Evolutionary conservation across 2,329 filamentous ascomycete species (phyloP).

Genomic region (Paecilomyces formosus): DNA sequence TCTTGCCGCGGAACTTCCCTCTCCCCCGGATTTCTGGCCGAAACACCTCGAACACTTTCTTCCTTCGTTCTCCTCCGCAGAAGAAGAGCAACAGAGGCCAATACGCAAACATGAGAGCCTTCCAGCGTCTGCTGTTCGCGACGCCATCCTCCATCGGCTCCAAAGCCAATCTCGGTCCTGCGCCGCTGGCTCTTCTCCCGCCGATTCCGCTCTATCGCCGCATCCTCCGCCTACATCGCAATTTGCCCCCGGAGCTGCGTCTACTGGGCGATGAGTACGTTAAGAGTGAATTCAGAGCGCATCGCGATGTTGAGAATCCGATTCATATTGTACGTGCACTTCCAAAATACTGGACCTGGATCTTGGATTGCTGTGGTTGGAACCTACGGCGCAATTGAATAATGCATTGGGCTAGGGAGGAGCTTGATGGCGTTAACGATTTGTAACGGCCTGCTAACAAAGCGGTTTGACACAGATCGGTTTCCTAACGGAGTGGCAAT

Average conservation of each 20-base stretch:
- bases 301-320: conserved; percentile 78
- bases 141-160: conserved; percentile 32
- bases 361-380: background rate
- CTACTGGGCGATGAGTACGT: conserved; percentile 86
- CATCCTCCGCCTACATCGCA: conserved; percentile 77
- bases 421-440: no score
- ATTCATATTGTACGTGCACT: conserved; percentile 66
- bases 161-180: conserved; percentile 34
- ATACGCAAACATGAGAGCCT: conserved; percentile 25
- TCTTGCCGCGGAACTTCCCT: background rate
- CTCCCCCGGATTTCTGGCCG: background rate
- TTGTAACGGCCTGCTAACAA: background rate
- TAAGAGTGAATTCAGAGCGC: conserved; percentile 84
- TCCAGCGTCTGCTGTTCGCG: conserved; percentile 32
- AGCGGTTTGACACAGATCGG: conserved; percentile 58
- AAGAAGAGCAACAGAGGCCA: background rate
- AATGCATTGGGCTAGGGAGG: background rate
- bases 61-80: background rate
- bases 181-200: conserved; percentile 65
- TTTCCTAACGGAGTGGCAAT: conserved; percentile 93
- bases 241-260: conserved; percentile 65
- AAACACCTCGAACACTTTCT: background rate
- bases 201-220: conserved; percentile 86
- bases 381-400: background rate
- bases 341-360: background rate